Conservation (phyloP, 2,329 filamentous ascomycete genomes). For the Ciborinia camelliae region DNA sequence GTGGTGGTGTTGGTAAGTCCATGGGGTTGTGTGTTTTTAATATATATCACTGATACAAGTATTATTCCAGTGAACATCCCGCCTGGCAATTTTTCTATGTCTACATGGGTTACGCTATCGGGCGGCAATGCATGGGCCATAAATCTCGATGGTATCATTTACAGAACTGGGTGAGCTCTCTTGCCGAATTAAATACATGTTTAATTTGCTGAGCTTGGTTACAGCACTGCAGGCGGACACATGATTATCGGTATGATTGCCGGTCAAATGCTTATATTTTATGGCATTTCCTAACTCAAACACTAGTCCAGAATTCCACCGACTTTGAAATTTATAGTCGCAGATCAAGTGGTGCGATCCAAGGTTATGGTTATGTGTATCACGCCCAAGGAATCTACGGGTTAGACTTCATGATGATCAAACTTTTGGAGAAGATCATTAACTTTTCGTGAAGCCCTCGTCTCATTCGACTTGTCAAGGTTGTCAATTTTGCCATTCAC, state of each 20-base stretch:
- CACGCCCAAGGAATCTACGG: constrained; percentile 33
- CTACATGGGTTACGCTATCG: constrained; percentile 48
- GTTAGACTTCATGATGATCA: background rate
- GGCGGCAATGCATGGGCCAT: constrained; percentile 48
- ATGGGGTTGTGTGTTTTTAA: background rate
- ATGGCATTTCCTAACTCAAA: background rate
- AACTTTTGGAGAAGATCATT: background rate
- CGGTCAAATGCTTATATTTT: background rate
- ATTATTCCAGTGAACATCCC: constrained; percentile 15
- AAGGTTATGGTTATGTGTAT: constrained; percentile 51
- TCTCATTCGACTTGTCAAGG: constrained; percentile 23
- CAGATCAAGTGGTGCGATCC: constrained; percentile 49
- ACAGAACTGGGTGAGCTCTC: constrained; percentile 43
- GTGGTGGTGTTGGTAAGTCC: constrained; percentile 38
- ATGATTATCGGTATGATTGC: constrained; percentile 44
- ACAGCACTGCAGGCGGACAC: constrained; percentile 43
- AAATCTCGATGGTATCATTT: constrained; percentile 51
- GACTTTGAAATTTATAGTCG: constrained; percentile 54
- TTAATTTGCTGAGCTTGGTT: background rate
- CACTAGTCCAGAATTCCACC: constrained; percentile 42
- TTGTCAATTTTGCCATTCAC: constrained; percentile 25
- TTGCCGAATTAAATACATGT: background rate
- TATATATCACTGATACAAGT: background rate
- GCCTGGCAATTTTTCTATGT: constrained; percentile 40
- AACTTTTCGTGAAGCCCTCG: constrained; percentile 20